Base-by-base conservation (phyloP, 345 rosid species). In the Eucalyptus rudis region DNA sequence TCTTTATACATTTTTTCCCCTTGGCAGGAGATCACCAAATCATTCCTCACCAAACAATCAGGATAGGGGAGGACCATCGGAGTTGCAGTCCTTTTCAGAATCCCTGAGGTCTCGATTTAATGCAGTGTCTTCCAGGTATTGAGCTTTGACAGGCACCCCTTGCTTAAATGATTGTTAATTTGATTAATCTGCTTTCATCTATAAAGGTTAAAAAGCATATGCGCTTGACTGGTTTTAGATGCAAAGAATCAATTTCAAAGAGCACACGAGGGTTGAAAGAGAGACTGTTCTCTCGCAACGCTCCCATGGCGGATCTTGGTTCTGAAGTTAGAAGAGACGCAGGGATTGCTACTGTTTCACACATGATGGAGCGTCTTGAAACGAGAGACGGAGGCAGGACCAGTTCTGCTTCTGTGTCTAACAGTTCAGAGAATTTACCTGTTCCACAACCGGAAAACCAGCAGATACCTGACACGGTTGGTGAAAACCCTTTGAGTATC, bases 181-280 rank as follows among this genome's bases (percentile, higher is more conserved):
- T 51, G 76, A 40, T 3, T 45, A 44, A 56, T 45, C 22, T 43
- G 31, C 89, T 59, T 54, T 51, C 51, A 20, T 76, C 54, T 81
- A 29, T 29, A 45, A 49, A 8, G 40, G 49, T 27, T 80, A 4
- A 62, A 36, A 27, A 54, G 56, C 49, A 81, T 44, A 62, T 86
- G 43, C 62, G 31, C 36, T 81, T 33, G 62, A 6, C 88, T 56
- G 87, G 59, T 58, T 88, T 76, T 86, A 98, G 99, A 92, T 98
- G 96, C 92, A 98, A 95, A 90, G 99, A 98, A 87, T 97, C 99
- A 5, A 94, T 98, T 92, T 94, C 99, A 88, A 98, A 95, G 96
- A 93, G 98, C 92, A 97, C 99, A 62, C 93, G 97, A 91, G 98
- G 93, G 88, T 98, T 98, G 99, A 98, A 94, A 89, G 99, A 98